Percentiles rank a stretch among this genome's conserved stretches.
Evolutionary conservation across 768 basidiomycete species (phyloP).

Genomic region (Cubamyces sp.): DNA sequence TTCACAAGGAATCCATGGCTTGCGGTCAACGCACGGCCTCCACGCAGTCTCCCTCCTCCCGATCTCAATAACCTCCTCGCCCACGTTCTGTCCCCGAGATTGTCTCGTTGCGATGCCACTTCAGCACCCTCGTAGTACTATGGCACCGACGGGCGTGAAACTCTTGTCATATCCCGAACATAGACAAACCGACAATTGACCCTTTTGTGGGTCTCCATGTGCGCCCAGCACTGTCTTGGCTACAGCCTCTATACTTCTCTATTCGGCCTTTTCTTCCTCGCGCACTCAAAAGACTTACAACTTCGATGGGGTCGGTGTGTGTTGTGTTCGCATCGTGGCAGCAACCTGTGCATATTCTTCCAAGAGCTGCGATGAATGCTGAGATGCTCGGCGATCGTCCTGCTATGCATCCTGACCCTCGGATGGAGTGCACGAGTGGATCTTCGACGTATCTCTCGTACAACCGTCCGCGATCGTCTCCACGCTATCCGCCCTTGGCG

Average conservation of each 20-base stretch:
- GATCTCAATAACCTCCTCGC: not conserved
- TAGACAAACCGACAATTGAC: not conserved
- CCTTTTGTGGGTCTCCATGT: not conserved
- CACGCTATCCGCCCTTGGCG: slow-evolving; percentile 1
- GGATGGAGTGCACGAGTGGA: too few species aligned
- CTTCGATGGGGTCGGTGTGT: not conserved
- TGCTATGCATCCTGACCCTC: too few species aligned
- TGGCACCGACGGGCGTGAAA: not conserved
- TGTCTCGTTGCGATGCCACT: not conserved
- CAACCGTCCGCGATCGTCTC: not conserved
- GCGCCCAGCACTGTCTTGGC: not conserved
- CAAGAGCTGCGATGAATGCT: too few species aligned
- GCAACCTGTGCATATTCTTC: not conserved
- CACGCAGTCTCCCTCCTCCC: not conserved
- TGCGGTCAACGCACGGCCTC: not conserved
- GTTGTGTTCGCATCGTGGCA: not conserved
- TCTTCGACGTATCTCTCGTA: too few species aligned
- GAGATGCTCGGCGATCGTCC: too few species aligned
- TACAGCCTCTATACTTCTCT: not conserved
- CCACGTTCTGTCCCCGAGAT: not conserved
- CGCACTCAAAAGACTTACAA: too few species aligned
- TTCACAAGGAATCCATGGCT: not conserved
- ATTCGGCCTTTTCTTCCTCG: not conserved
- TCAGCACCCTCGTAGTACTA: not conserved
- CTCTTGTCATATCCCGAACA: not conserved